phyloP scores from a whole-genome alignment of 2,329 filamentous ascomycete species.

The Colletotrichum paranaense region DNA sequence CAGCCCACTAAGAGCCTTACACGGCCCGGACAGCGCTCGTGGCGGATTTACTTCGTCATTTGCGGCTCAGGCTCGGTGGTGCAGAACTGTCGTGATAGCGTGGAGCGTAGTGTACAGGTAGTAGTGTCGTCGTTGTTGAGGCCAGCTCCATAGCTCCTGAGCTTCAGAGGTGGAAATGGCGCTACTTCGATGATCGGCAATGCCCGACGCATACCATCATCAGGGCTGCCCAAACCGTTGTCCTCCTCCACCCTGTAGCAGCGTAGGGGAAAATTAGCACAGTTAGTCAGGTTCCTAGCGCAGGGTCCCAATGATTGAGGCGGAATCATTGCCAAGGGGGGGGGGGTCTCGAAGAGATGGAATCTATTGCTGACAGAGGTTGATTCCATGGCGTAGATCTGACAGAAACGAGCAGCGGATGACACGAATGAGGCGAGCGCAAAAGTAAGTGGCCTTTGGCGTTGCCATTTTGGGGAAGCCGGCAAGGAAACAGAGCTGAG shows the following conservation, averaged over 20 bases:
- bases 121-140: neutral
- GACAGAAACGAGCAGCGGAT: conserved; percentile 6
- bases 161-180: neutral
- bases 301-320: conserved; percentile 1
- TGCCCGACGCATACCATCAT: conserved; percentile 5
- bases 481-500: neutral
- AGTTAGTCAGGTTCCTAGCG: conserved; percentile 25
- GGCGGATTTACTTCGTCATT: neutral
- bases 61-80: conserved; percentile 3
- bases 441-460: neutral
- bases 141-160: neutral
- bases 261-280: neutral
- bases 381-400: conserved; percentile 17
- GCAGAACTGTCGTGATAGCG: conserved; percentile 1
- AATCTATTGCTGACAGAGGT: conserved; percentile 13
- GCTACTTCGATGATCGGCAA: neutral
- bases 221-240: conserved; percentile 1
- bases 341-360: neutral
- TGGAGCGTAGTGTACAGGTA: neutral
- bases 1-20: neutral
- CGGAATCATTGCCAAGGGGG: neutral
- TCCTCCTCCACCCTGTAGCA: neutral
- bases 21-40: conserved; percentile 22
- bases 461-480: neutral
- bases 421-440: conserved; percentile 20